Evolutionary conservation across 2,329 filamentous ascomycete genomes (phyloP), one percentile per base, ranked within the genome.

Genomic region (Exophiala bonariae): DNA sequence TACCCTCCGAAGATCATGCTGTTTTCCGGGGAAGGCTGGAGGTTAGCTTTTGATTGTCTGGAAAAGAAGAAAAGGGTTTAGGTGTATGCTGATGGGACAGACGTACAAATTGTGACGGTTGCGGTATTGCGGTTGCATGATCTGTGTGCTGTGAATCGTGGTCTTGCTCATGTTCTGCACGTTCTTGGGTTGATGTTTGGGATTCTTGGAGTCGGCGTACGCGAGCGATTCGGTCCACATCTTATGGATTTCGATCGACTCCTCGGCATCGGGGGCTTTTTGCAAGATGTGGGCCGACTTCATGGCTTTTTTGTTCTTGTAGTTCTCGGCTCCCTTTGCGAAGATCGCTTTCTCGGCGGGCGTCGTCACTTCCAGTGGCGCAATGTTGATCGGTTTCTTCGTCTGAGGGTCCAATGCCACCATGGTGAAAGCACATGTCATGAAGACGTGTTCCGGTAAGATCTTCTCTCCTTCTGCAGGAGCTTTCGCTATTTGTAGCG

Each of bases 1-100:
- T 85, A 88, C 11, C 86, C 86, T 41, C 86, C 86, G 59, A 89
- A 89, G 44, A 89, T 87, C 85, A 88, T 87, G 64, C n/a, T n/a
- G n/a, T n/a, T n/a, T n/a, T n/a, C n/a, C n/a, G n/a, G n/a, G n/a
- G n/a, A n/a, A n/a, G n/a, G n/a, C n/a, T n/a, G n/a, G n/a, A n/a
- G n/a, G n/a, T n/a, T n/a, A n/a, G n/a, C n/a, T n/a, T n/a, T n/a
- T n/a, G n/a, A n/a, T n/a, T n/a, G n/a, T n/a, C n/a, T n/a, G n/a
- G n/a, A n/a, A n/a, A n/a, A n/a, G n/a, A n/a, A n/a, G n/a, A n/a
- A n/a, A n/a, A n/a, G n/a, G n/a, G n/a, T n/a, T n/a, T n/a, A n/a
- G n/a, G n/a, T n/a, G n/a, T n/a, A n/a, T n/a, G n/a, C n/a, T n/a
- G n/a, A n/a, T n/a, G n/a, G n/a, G n/a, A n/a, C n/a, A n/a, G n/a